Evolutionary conservation across 2,329 filamentous ascomycete species (phyloP).

Genomic region (Fusarium sacchari): DNA sequence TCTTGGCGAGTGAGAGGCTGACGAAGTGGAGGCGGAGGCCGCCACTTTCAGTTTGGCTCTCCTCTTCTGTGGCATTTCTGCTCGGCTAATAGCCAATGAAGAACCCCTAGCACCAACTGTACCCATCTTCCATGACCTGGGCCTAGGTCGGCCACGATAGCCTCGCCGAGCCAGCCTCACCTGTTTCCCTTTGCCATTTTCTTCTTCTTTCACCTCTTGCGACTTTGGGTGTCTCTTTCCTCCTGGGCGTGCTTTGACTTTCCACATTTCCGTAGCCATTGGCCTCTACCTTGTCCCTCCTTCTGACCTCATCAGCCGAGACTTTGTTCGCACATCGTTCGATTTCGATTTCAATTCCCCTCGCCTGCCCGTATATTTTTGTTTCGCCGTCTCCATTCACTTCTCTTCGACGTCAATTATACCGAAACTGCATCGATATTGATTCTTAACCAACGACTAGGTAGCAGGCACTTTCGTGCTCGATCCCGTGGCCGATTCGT

Average conservation of each 20-base stretch:
- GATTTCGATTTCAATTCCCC: slow-evolving; percentile 33
- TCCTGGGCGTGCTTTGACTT: slow-evolving; percentile 15
- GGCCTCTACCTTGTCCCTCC: slow-evolving; percentile 9
- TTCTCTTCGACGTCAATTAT: slow-evolving; percentile 16
- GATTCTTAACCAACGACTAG: slow-evolving; percentile 12
- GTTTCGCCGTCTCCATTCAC: slow-evolving; percentile 18
- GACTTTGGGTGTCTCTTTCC: slow-evolving; percentile 12
- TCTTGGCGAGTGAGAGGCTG: slow-evolving; percentile 37
- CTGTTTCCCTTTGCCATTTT: slow-evolving; percentile 25
- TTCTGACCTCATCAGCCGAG: slow-evolving; percentile 7
- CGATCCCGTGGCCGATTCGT: neutral
- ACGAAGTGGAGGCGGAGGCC: slow-evolving; percentile 36
- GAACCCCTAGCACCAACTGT: slow-evolving; percentile 8
- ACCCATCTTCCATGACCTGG: slow-evolving; percentile 9
- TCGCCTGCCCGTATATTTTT: slow-evolving; percentile 19
- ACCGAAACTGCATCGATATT: slow-evolving; percentile 3
- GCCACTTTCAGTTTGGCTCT: slow-evolving; percentile 14
- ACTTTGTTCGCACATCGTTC: slow-evolving; percentile 16
- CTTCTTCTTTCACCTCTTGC: slow-evolving; percentile 13
- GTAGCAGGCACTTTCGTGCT: slow-evolving; percentile 3
- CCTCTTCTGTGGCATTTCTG: slow-evolving; percentile 14
- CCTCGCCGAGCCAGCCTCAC: slow-evolving; percentile 46
- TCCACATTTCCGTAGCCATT: slow-evolving; percentile 17
- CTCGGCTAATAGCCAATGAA: slow-evolving; percentile 45
- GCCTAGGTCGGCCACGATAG: slow-evolving; percentile 37